Evolutionary conservation across 2,329 filamentous ascomycete genomes (phyloP).

Genomic region (Helotiales sp.): DNA sequence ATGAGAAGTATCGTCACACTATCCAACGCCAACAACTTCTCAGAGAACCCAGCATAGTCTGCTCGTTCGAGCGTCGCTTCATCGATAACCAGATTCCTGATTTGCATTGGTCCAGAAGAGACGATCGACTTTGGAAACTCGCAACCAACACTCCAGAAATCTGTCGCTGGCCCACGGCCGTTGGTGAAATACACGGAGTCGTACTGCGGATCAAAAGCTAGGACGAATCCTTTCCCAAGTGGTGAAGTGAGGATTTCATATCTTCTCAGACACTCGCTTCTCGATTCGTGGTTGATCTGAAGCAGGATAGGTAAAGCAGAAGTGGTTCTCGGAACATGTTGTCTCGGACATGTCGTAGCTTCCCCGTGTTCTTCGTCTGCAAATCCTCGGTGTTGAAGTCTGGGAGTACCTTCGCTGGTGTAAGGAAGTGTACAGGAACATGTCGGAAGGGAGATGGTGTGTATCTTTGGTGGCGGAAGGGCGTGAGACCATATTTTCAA

Average conservation of each 20-base stretch:
- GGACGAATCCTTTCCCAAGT: neutral
- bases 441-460: neutral
- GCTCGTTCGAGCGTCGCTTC: neutral
- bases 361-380: too few species aligned
- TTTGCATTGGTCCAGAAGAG: neutral
- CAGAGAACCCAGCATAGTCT: neutral
- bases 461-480: neutral
- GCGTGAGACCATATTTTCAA: neutral
- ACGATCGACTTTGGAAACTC: neutral
- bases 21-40: neutral
- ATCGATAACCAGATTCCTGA: neutral
- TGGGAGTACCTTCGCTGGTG: too few species aligned
- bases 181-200: neutral
- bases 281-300: neutral
- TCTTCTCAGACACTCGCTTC: neutral
- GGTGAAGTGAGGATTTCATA: neutral
- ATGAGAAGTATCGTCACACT: neutral
- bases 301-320: neutral
- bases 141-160: neutral
- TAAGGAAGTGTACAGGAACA: neutral
- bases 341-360: neutral
- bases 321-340: neutral
- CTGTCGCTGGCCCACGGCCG: neutral
- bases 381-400: too few species aligned
- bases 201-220: neutral